Base-by-base conservation (phyloP, 2,329 filamentous ascomycete genomes). In the Didymella glomerata region DNA sequence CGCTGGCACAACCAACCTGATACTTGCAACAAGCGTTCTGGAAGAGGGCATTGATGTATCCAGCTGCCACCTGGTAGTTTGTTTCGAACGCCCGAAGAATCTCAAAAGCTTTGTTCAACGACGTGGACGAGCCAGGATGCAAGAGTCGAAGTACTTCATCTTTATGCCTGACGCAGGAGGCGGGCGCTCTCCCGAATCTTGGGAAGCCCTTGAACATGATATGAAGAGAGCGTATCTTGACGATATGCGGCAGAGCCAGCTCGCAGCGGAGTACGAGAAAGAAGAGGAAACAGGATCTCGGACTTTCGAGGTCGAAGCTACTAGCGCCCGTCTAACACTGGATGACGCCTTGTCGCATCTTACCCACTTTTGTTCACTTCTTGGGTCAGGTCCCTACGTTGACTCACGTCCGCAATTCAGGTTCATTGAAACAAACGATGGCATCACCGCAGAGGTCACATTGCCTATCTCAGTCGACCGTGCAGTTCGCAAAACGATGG, bases 331-430 rank as follows among this genome's bases (percentile, higher is more conserved):
- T 13, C 78, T 97, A 14, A 90, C 90, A 11, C 82, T 92, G 1
- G 85, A 91, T 36, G 90, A 90, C 64, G 90, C 92, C 0, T 86
- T 89, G 47, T 77, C 82, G n/a, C 92, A 95, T 73, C 82, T 98
- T 1, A 82, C 90, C 46, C 92, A 96, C 75, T 96, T 97, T 67
- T 97, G 93, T 74, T 79, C 81, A 0, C 82, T 84, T 0, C 74
- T 93, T 0, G 82, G 85, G 0, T 78, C 79, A 0, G 80, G 80
- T 0, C 83, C 85, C 25, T 91, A 88, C 69, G 81, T 88, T 7
- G 86, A 93, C 64, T 79, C 79, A 18, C 80, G 84, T 1, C 92
- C 93, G 0, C 85, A 90, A 48, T 96, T 93, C 68, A 80, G 86
- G 14, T 80, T 87, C 32, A 72, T 80, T 3, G 67, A 74, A 2